Base-by-base conservation (phyloP, 805 yeast genomes). In the Monosporozyma aerobia region DNA sequence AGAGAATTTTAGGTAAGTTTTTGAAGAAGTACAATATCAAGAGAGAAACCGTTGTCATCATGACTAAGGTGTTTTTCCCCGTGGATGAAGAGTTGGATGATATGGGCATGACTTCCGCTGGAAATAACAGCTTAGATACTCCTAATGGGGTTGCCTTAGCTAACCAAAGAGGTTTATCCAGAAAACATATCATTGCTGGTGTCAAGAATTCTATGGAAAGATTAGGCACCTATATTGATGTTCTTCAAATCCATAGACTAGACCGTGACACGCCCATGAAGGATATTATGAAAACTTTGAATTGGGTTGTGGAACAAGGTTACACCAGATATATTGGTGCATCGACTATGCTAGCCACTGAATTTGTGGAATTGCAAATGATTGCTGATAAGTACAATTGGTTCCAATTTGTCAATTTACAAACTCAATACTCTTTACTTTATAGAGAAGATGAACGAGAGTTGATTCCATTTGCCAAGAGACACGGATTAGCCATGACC, bases 371-470 rank as follows among this genome's bases (percentile, higher is more conserved):
- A 58, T 59, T 79, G 58, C 86, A 81, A 61, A 65, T 61, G 53
- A 63, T 73, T 53, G 85, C 86, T 9, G 82, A 80, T 51, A 69
- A 69, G 16, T 27, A 48, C 44, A 49, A 37, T n/a, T 52, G 54
- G 54, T 69, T 71, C 54, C 79, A 79, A 61, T 82, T 82, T 55
- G 70, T 82, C 51, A 69, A 77, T 19, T 77, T 80, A 78, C 87
- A 82, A 64, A 75, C 75, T 56, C 76, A 69, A 59, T 79, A 80
- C 64, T 80, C 79, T 60, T 68, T 82, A 54, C 51, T 81, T 5
- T 71, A 77, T 57, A 69, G 87, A 13, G 85, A 81, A 59, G 86
- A 81, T 52, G 87, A 82, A 62, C 66, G 80, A 14, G 87, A 82
- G 60, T 70, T 80, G 76, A 76, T 74, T 54, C 79, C 78, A 25